These are phyloP conservation scores for Aspergillus olivimuriae DNA, from an alignment of 495 filamentous ascomycete genomes.

Conservation along the genomic window DNA sequence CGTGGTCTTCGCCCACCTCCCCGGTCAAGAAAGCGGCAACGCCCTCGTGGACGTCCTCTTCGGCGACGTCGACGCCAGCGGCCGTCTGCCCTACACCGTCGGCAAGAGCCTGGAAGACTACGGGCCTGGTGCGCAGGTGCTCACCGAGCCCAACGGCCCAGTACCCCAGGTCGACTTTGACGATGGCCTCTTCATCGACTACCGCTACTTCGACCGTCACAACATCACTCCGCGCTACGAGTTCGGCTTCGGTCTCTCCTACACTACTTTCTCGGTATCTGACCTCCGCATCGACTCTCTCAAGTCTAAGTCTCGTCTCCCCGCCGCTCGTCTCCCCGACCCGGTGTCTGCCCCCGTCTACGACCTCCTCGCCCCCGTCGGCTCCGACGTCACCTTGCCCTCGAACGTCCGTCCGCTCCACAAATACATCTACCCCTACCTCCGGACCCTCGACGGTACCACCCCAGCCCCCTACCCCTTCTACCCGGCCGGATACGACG, in stretches of 20 bases:
- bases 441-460: constrained; percentile 44
- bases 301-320: constrained; percentile 54
- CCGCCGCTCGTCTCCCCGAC: constrained; percentile 49
- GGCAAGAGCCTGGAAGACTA: constrained; percentile 77
- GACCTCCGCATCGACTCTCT: constrained; percentile 48
- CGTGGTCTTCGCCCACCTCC: constrained; percentile 79
- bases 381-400: constrained; percentile 58
- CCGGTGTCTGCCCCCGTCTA: constrained; percentile 57
- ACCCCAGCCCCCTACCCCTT: constrained; percentile 52
- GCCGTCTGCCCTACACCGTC: constrained; percentile 85
- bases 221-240: constrained; percentile 61
- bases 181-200: constrained; percentile 83
- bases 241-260: constrained; percentile 68
- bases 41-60: constrained; percentile 80
- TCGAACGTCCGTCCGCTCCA: constrained; percentile 55
- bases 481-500: constrained; percentile 66
- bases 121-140: constrained; percentile 67
- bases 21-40: constrained; percentile 85
- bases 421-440: constrained; percentile 89
- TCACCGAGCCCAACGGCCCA: constrained; percentile 65
- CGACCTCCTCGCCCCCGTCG: constrained; percentile 45
- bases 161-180: constrained; percentile 80
- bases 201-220: constrained; percentile 80
- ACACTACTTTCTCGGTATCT: constrained; percentile 72
- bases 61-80: constrained; percentile 78